A percentile compares a stretch with the other conserved stretches of the same genome.
phyloP scores from a whole-genome alignment of 2,329 filamentous ascomycete genomes.

The Phialocephala sp. region DNA sequence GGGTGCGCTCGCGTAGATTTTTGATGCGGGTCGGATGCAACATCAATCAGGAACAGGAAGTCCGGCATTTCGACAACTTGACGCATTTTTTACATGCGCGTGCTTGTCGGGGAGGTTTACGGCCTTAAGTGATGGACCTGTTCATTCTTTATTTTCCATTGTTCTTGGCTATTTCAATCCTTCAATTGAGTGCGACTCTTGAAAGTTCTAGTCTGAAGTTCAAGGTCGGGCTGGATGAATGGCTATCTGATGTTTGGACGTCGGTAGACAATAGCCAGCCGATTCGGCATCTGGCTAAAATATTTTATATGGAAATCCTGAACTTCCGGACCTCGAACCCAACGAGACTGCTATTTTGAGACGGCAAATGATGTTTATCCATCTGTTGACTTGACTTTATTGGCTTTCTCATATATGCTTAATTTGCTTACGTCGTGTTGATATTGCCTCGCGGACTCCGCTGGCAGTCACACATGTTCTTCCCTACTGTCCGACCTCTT shows the following conservation, averaged over 20 bases:
- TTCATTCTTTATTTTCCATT: background rate
- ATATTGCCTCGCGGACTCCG: slow-evolving; percentile 21
- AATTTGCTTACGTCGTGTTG: slow-evolving; percentile 24
- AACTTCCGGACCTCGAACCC: slow-evolving; percentile 19
- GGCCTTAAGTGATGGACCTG: background rate
- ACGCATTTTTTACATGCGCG: background rate
- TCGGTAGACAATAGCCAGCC: slow-evolving; percentile 28
- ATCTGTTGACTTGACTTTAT: slow-evolving; percentile 23
- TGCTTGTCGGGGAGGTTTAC: background rate
- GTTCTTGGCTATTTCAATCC: background rate
- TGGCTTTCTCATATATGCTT: slow-evolving; percentile 24
- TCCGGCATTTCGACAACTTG: background rate
- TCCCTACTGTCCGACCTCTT: slow-evolving; percentile 9
- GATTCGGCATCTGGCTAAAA: slow-evolving; percentile 35
- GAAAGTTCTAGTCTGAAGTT: background rate
- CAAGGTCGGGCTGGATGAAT: background rate
- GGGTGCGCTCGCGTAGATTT: slow-evolving; percentile 21
- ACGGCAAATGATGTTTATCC: slow-evolving; percentile 18
- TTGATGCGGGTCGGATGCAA: slow-evolving; percentile 2
- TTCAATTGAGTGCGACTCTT: background rate
- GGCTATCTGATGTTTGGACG: slow-evolving; percentile 19
- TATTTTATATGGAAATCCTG: slow-evolving; percentile 26
- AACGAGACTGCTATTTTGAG: slow-evolving; percentile 32
- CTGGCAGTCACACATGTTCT: slow-evolving; percentile 20
- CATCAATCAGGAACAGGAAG: slow-evolving; percentile 10